Percentiles rank a stretch among this genome's conserved stretches.
phyloP scores from a whole-genome alignment of 345 rosid genomes.

The Geranium brycei region DNA sequence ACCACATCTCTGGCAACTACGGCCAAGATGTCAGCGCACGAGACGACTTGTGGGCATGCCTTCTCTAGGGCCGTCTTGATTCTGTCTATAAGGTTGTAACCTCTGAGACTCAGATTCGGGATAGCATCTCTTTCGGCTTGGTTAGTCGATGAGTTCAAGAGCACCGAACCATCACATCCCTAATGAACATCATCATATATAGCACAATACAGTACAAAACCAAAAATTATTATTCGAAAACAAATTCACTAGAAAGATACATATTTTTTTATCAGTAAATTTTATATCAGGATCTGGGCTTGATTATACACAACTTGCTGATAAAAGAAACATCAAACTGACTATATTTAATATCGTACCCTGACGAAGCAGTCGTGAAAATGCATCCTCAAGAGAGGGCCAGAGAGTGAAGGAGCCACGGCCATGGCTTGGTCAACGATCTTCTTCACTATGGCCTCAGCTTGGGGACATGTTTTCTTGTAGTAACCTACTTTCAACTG shows the following conservation, averaged over 20 bases:
- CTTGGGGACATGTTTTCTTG: constrained; percentile 29
- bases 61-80: constrained; percentile 48
- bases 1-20: constrained; percentile 48
- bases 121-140: constrained; percentile 35
- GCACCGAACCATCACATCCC: constrained; percentile 83
- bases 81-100: constrained; percentile 42
- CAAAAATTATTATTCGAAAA: not conserved
- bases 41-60: constrained; percentile 61
- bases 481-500: constrained; percentile 49
- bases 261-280: not conserved
- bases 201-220: not conserved
- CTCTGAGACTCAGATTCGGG: constrained; percentile 51
- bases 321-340: too few relatives aligned
- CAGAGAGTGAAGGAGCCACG: constrained; percentile 35
- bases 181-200: constrained; percentile 12
- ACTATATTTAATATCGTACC: constrained; percentile 17
- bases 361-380: constrained; percentile 76
- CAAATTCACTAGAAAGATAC: not conserved
- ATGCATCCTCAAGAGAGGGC: constrained; percentile 54
- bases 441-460: constrained; percentile 33
- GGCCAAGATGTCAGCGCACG: constrained; percentile 69
- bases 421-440: constrained; percentile 21
- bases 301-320: too few relatives aligned
- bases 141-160: constrained; percentile 37
- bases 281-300: too few relatives aligned